Evolutionary conservation across 2,329 filamentous ascomycete species (phyloP), one percentile per base, ranked within the genome.

Genomic region (Beauveria sp.): DNA sequence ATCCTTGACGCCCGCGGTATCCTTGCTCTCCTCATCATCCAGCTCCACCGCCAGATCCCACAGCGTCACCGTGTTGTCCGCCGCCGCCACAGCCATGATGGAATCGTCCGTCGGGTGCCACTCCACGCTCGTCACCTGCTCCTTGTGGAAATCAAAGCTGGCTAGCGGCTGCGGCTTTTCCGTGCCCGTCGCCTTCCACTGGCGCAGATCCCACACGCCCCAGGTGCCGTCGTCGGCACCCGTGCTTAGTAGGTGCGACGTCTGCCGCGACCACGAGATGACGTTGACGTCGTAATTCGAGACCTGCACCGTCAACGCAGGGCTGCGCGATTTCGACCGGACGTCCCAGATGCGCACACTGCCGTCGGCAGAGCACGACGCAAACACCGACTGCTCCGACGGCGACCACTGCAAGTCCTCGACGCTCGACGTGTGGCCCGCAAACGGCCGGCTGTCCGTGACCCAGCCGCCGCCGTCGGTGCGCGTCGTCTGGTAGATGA

Each of bases 401-500:
- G 95, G 95, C 57, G 91, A 96, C 95, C 95, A 99, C 75, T 98
- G 93, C 28, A 99, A 80, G 72, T 99, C 95, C 78, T 99, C 95
- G 18, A 99, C 86, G 57, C 90, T 93, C 70, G 87, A 85, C 9
- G 82, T 83, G 78, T 99, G 95, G 56, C 93, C 93, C 24, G 85
- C 85, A 77, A 96, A 96, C 1, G 93, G 81, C 49, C 89, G 84
- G 14, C 84, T 90, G 73, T 97, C 93, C 5, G 92, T 96, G 20
- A 90, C 88, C 82, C 92, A 98, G 65, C 90, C 89, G 58, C 93
- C 95, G 63, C 90, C 91, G 70, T 95, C 90, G 56, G 88, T 93
- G 62, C 91, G 84, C 8, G 91, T 92, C 1, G 93, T 97, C 63
- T 87, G 81, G 75, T 92, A 98, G 71, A 99, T 97, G 64, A 89